phyloP scores from a whole-genome alignment of 495 filamentous ascomycete genomes.

The Tuber umbilicatum region DNA sequence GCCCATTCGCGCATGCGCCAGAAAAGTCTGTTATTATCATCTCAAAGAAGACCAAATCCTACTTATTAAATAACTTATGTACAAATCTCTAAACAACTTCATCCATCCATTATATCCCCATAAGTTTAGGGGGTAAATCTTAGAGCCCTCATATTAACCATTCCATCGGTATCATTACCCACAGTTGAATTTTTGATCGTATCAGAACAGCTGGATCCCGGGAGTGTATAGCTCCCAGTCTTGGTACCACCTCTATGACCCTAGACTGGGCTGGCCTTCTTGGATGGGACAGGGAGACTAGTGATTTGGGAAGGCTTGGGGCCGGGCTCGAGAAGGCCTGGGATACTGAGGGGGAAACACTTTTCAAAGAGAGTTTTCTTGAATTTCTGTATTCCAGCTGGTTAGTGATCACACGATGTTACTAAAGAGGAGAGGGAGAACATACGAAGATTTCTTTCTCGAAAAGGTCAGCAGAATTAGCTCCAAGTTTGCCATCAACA shows the following conservation, averaged over 20 bases:
- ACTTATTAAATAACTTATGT: not conserved
- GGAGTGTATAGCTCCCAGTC: not conserved
- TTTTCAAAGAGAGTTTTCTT: slow-evolving; percentile 8
- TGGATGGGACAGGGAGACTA: not conserved
- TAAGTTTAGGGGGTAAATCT: not conserved
- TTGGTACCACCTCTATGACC: not conserved
- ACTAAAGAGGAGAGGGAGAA: not conserved
- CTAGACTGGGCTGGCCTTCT: not conserved
- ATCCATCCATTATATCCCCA: not conserved
- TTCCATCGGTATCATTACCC: not conserved
- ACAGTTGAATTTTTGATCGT: not conserved
- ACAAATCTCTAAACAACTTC: not conserved
- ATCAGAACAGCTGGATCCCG: not conserved
- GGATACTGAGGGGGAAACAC: slow-evolving; percentile 22
- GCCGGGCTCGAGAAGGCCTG: slow-evolving; percentile 6
- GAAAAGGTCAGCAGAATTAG: slow-evolving; percentile 12
- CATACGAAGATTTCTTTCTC: slow-evolving; percentile 18
- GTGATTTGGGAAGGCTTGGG: not conserved
- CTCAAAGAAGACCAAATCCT: not conserved
- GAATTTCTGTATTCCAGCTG: slow-evolving; percentile 8
- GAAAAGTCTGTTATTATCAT: not conserved
- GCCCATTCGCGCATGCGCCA: not conserved
- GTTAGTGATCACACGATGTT: not conserved
- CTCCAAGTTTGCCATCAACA: slow-evolving; percentile 41
- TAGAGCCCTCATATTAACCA: not conserved